Conservation (phyloP, 169 alveolate genomes). For the Plasmodium yoelii region DNA sequence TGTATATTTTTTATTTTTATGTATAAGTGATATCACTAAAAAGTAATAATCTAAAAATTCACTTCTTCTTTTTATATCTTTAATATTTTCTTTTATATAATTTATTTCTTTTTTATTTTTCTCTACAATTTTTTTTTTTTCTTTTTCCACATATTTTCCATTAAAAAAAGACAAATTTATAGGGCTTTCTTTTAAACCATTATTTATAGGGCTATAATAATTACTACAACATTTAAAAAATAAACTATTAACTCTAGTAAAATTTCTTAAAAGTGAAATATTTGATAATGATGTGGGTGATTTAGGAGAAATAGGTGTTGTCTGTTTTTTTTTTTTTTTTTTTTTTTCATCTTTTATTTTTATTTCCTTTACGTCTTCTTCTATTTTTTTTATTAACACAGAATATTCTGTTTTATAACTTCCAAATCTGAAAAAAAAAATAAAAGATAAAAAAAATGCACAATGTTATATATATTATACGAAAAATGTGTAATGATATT, state of each 20-base stretch:
- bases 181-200: background rate
- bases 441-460: background rate
- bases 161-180: background rate
- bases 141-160: background rate
- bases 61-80: constrained; percentile 42
- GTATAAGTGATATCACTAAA: constrained; percentile 41
- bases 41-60: constrained; percentile 47
- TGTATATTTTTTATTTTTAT: constrained; percentile 32
- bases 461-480: background rate
- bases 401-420: constrained; percentile 9
- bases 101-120: constrained; percentile 5
- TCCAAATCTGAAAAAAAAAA: constrained; percentile 8
- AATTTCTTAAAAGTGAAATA: constrained; percentile 37
- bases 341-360: constrained; percentile 10
- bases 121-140: background rate
- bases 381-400: constrained; percentile 6
- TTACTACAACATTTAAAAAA: constrained; percentile 37
- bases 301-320: background rate
- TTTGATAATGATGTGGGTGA: constrained; percentile 22
- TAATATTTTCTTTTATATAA: constrained; percentile 49
- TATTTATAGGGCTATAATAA: constrained; percentile 52
- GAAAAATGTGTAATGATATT: background rate
- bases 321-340: constrained; percentile 5
- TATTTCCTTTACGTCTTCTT: constrained; percentile 19
- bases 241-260: constrained; percentile 56